Base-by-base conservation (phyloP, 257 asterid genomes). In the Ligustrum vulgare region DNA sequence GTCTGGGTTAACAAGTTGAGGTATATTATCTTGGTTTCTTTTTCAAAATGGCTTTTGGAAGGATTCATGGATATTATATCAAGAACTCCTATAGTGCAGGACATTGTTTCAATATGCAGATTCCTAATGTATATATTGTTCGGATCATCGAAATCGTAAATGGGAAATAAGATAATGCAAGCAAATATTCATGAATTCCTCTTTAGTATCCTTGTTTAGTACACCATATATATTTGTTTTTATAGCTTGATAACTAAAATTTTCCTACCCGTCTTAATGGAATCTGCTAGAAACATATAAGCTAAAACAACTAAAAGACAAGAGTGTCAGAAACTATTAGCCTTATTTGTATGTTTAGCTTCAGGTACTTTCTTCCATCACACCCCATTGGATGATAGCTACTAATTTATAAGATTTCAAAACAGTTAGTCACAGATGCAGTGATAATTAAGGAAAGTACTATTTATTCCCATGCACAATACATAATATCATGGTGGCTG, bases 1-100 rank as follows among this genome's bases (percentile, higher is more conserved):
- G 93, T 92, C 71, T 94, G 99, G 99, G 85, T 92, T 80, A 92
- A 94, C 82, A 94, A 91, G 86, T 82, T 92, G 80, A 91, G 99
- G 99, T 94, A 85, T 69, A 66, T 70, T 74, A 80, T 34, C 62
- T 58, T 43, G 69, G 73, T 77, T 76, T 41, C 64, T 68, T 51
- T 18, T 11, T 74, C 20, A 45, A 32, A 18, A 39, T 25, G 31
- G 45, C 23, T 31, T 43, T 33, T 20, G n/a, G 67, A 72, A 81
- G 72, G 54, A 6, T 60, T 23, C 67, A 60, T 23, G 65, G 45
- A 51, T 62, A 58, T 34, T 66, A 69, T 78, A 45, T 13, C 37
- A 72, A 49, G 69, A 70, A 47, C 69, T 74, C 36, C 41, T 73
- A 68, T 54, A 31, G 70, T 58, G 37, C 68, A 49, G 62, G 62